Evolutionary conservation across 2,329 filamentous ascomycete genomes (phyloP).

Genomic region (Cryoendolithus antarcticus): DNA sequence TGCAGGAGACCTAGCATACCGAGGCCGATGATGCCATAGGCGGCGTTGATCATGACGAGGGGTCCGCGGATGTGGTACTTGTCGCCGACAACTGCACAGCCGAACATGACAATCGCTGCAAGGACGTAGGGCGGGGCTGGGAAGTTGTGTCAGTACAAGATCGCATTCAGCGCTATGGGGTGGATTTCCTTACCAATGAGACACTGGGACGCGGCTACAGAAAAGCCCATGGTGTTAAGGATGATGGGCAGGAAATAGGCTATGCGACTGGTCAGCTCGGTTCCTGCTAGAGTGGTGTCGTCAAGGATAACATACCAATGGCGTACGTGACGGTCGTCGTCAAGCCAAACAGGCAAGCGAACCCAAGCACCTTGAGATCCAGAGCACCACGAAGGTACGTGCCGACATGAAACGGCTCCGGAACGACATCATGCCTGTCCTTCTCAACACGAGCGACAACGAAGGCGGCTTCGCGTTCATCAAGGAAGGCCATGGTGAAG

Average conservation of each 20-base stretch:
- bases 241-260: slow-evolving; percentile 68
- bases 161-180: too few relatives aligned
- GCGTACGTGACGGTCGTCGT: slow-evolving; percentile 63
- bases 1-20: slow-evolving; percentile 14
- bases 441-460: slow-evolving; percentile 7
- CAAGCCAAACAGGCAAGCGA: slow-evolving; percentile 44
- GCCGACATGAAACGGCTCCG: slow-evolving; percentile 12
- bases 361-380: slow-evolving; percentile 43
- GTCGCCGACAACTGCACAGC: slow-evolving; percentile 11
- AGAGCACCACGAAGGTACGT: slow-evolving; percentile 36
- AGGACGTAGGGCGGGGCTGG: slow-evolving; percentile 20
- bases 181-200: slow-evolving; percentile 37
- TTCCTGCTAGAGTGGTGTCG: slow-evolving; percentile 36
- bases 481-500: slow-evolving; percentile 31
- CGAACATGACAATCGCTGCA: slow-evolving; percentile 21
- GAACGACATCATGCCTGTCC: slow-evolving; percentile 5
- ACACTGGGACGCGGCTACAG: slow-evolving; percentile 51
- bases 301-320: slow-evolving; percentile 26
- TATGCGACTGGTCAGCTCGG: slow-evolving; percentile 48
- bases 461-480: slow-evolving; percentile 6
- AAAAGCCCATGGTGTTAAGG: slow-evolving; percentile 49
- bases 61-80: slow-evolving; percentile 12
- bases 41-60: slow-evolving; percentile 12
- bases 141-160: too few relatives aligned
- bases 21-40: slow-evolving; percentile 16